Base-by-base conservation (phyloP, 2,329 filamentous ascomycete species). In the Metarhizium humberi region DNA sequence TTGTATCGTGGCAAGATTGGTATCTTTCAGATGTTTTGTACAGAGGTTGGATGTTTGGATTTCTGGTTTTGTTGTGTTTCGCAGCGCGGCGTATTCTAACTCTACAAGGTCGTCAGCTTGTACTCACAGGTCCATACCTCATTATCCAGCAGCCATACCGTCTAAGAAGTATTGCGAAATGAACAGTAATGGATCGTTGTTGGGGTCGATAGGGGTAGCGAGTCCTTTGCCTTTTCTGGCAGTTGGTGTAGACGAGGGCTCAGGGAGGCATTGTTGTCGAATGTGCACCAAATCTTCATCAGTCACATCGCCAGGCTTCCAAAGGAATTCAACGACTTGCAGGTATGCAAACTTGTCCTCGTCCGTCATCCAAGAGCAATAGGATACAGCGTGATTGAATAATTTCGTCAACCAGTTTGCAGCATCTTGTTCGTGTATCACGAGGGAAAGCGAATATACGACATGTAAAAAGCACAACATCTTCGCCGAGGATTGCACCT, bases 401-500 rank as follows among this genome's bases (percentile, higher is more conserved):
- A 81, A 65, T 16, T 70, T 64, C 16, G 63, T 66, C 29, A 69
- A 72, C 51, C 69, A 70, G 7, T 56, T 56, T 11, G 61, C 51
- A 5, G 73, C 66, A 34, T 73, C 70, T 52, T 73, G 69, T 60
- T 73, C 74, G 54, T 78, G 71, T 5, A 78, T 61, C 14, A 77
- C 69, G 10, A 79, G 59, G 4, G 74, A 78, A 42, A 81, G 70
- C 13, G 77, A 75, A 58, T 79, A 80, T 29, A 76, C 67, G 20
- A 81, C 58, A 55, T 82, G 78, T 36, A 80, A 63, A 57, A 81
- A 76, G 61, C 77, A 81, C 2, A 82, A 61, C 2, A 73, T 70
- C 32, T 77, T 70, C 32, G 76, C 60, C 4, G 78, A 69, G 1
- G 73, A 71, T 3, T 65, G 62, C 0, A 69, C 64, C 6, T 66